Evolutionary conservation across 202 grass and related monocot species (phyloP).

Genomic region (Panicum virgatum): DNA sequence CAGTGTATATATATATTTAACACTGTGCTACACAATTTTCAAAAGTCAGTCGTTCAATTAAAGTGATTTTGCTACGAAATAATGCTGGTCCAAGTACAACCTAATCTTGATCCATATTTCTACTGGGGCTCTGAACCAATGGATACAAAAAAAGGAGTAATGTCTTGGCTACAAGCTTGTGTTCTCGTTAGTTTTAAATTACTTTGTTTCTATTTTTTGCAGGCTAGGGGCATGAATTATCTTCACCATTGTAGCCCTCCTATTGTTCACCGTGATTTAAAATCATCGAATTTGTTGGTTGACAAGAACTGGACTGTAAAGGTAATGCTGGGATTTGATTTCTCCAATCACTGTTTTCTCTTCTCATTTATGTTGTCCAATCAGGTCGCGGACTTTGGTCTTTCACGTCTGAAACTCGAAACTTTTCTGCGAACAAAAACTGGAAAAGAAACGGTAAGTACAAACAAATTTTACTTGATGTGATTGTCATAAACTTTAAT

Average conservation of each 20-base stretch:
- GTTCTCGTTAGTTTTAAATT: not conserved
- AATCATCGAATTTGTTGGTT: slow-evolving; percentile 94
- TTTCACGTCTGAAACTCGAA: slow-evolving; percentile 86
- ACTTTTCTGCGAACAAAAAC: slow-evolving; percentile 84
- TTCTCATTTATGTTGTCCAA: slow-evolving; percentile 42
- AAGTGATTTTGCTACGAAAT: slow-evolving; percentile 19
- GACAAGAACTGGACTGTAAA: slow-evolving; percentile 99
- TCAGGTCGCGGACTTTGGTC: slow-evolving; percentile 95
- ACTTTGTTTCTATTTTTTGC: slow-evolving; percentile 23
- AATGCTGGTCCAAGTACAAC: not conserved
- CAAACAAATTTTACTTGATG: not conserved
- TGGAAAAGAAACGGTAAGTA: slow-evolving; percentile 93
- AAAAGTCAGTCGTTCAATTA: no score
- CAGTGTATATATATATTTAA: no score
- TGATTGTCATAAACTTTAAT: slow-evolving; percentile 12
- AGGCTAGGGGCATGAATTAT: no score
- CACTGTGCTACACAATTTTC: no score
- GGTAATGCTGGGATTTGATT: slow-evolving; percentile 44
- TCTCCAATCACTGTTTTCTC: slow-evolving; percentile 1
- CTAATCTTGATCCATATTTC: not conserved
- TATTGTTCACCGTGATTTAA: slow-evolving; percentile 92
- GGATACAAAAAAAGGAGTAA: slow-evolving; percentile 14
- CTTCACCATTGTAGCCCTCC: slow-evolving; percentile 83
- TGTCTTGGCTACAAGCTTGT: not conserved
- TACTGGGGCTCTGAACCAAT: not conserved